Conservation (phyloP, 495 filamentous ascomycete species). For the Haplographium delicatum region DNA sequence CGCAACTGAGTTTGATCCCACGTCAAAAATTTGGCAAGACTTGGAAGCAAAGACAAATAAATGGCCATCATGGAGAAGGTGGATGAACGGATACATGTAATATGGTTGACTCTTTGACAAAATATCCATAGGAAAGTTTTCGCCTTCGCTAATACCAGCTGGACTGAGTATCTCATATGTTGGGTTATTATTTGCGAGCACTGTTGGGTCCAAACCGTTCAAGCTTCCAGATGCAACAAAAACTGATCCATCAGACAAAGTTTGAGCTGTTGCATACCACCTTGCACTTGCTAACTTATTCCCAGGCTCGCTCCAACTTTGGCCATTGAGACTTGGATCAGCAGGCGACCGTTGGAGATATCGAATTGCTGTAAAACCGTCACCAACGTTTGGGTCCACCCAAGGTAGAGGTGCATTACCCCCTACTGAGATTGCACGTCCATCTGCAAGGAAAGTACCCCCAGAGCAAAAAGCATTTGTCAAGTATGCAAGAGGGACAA, state of each 20-base stretch:
- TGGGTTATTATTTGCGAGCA: conserved; percentile 55
- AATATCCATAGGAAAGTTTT: conserved; percentile 44
- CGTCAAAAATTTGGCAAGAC: conserved; percentile 51
- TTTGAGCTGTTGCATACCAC: conserved; percentile 59
- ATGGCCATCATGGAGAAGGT: conserved; percentile 49
- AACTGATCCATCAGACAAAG: conserved; percentile 47
- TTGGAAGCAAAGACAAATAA: conserved; percentile 54
- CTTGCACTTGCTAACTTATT: conserved; percentile 47
- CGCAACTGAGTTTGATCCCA: conserved; percentile 33
- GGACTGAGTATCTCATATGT: conserved; percentile 50
- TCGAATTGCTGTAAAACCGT: conserved; percentile 54
- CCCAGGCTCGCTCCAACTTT: conserved; percentile 51
- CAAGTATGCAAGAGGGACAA: conserved; percentile 43
- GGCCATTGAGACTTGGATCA: conserved; percentile 43
- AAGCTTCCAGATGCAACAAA: conserved; percentile 59
- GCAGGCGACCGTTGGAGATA: conserved; percentile 45
- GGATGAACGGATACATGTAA: conserved; percentile 63
- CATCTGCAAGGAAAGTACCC: conserved; percentile 55
- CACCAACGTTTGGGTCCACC: conserved; percentile 51
- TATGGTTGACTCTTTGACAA: conserved; percentile 55
- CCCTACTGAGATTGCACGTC: conserved; percentile 47
- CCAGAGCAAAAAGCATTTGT: conserved; percentile 63
- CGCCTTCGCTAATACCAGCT: conserved; percentile 36
- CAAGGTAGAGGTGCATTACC: conserved; percentile 52
- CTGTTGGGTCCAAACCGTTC: conserved; percentile 55